phyloP scores from a whole-genome alignment of 805 yeast genomes.

The Torulaspora maleeae region DNA sequence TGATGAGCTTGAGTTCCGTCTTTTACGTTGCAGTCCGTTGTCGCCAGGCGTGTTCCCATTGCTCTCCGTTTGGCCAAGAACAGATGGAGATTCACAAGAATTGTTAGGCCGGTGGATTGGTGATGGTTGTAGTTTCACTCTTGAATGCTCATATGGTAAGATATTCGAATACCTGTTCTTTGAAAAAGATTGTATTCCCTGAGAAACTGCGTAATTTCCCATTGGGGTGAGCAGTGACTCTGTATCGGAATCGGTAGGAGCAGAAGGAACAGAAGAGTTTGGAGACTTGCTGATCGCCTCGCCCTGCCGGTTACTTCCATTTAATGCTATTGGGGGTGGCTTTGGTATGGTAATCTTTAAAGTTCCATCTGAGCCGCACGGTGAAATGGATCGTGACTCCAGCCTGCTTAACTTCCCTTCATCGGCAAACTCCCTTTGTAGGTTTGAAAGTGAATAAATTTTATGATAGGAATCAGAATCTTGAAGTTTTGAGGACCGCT shows the following conservation, averaged over 20 bases:
- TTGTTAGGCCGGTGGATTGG: slow-evolving; percentile 24
- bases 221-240: slow-evolving; percentile 29
- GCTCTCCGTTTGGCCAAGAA: background rate
- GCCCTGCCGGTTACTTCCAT: background rate
- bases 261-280: slow-evolving; percentile 5
- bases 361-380: slow-evolving; percentile 1
- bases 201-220: slow-evolving; percentile 42
- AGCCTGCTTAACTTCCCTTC: slow-evolving; percentile 8
- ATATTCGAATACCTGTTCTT: slow-evolving; percentile 86
- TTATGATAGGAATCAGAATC: slow-evolving; percentile 21
- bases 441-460: slow-evolving; percentile 23
- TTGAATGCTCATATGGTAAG: slow-evolving; percentile 76
- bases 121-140: slow-evolving; percentile 49
- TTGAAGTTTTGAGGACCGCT: slow-evolving; percentile 8
- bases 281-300: background rate
- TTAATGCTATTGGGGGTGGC: background rate
- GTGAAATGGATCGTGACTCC: slow-evolving; percentile 11
- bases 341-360: slow-evolving; percentile 9
- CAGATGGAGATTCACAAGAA: background rate
- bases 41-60: background rate
- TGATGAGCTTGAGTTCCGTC: slow-evolving; percentile 11
- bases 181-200: slow-evolving; percentile 72
- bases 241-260: slow-evolving; percentile 15
- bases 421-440: slow-evolving; percentile 24
- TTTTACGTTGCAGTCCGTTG: slow-evolving; percentile 3